These are phyloP conservation scores for Babesia gibsoni DNA, from an alignment of 169 alveolate species.

Conservation along the genomic window DNA sequence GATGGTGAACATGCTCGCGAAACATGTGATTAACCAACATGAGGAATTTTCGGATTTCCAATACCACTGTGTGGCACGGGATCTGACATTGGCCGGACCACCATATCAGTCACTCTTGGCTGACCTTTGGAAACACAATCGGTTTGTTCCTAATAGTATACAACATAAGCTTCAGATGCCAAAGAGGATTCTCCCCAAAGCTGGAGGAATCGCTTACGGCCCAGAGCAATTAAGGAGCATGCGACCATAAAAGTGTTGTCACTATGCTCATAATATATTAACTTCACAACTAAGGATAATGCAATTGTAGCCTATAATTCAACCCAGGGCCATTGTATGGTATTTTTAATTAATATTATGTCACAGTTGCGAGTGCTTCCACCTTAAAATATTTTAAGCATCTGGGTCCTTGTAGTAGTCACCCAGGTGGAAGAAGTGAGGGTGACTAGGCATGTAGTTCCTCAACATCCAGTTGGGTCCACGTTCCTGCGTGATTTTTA, in stretches of 20 bases:
- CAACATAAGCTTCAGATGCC: background rate
- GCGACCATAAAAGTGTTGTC: too few species aligned
- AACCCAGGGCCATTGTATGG: too few species aligned
- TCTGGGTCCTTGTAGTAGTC: conserved; percentile 79
- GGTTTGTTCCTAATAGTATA: background rate
- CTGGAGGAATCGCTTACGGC: background rate
- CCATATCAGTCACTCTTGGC: conserved; percentile 8
- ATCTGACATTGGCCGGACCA: conserved; percentile 51
- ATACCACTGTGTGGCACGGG: conserved; percentile 64
- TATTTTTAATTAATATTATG: too few species aligned
- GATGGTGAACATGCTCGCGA: conserved; percentile 65
- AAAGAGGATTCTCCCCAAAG: conserved; percentile 29
- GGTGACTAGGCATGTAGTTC: conserved; percentile 81
- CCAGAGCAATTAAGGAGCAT: too few species aligned
- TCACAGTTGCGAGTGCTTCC: too few species aligned
- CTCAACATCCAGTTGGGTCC: conserved; percentile 84
- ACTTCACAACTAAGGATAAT: too few species aligned
- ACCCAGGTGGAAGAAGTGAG: conserved; percentile 73
- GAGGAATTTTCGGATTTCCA: conserved; percentile 62
- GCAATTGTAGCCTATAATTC: too few species aligned
- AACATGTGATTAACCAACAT: conserved; percentile 47
- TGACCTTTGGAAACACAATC: conserved; percentile 38
- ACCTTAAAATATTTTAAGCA: too few species aligned
- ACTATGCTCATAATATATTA: too few species aligned
- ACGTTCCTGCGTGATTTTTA: conserved; percentile 72